phyloP scores from a whole-genome alignment of 352 stramenopile species.

The Globisporangium heterothallicum region DNA sequence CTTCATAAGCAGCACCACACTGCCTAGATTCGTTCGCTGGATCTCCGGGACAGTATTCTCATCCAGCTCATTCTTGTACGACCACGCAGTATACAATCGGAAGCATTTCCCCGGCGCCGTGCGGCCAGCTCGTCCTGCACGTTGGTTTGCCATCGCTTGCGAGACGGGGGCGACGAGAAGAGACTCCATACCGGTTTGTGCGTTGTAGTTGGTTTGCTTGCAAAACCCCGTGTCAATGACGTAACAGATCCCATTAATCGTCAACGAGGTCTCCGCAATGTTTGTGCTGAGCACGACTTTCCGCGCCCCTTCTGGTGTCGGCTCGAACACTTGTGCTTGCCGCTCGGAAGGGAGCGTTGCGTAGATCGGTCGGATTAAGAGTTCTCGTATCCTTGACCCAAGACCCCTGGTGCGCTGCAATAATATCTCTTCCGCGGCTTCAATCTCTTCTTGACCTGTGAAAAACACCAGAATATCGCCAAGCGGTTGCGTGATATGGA shows the following conservation, averaged over 20 bases:
- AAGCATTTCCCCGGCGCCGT: conserved; percentile 99
- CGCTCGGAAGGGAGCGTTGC: conserved; percentile 96
- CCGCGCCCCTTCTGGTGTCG: conserved; percentile 91
- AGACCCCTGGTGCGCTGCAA: conserved; percentile 90
- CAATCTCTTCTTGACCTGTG: conserved; percentile 99
- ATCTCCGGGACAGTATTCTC: conserved; percentile 98
- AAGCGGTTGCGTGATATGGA: conserved; percentile 96
- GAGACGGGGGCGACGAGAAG: conserved; percentile 97
- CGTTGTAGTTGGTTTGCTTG: conserved; percentile 99
- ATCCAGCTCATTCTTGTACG: conserved; percentile 98
- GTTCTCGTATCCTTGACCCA: conserved; percentile 95
- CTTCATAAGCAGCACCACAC: conserved; percentile 99
- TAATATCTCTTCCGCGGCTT: conserved; percentile 95
- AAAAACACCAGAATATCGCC: conserved; percentile 99
- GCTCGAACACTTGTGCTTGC: conserved; percentile 99
- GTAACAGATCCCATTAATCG: conserved; percentile 99
- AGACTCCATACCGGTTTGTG: conserved; percentile 98
- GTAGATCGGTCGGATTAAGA: conserved; percentile 99
- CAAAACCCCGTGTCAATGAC: conserved; percentile 99
- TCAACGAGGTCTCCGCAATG: conserved; percentile 99
- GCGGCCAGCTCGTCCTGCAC: conserved; percentile 92
- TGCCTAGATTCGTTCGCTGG: conserved; percentile 95
- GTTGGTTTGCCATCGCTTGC: conserved; percentile 96
- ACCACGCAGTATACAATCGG: conserved; percentile 98
- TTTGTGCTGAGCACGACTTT: conserved; percentile 99